Percentiles rank a stretch among this genome's conserved stretches.
phyloP scores from a whole-genome alignment of 805 yeast genomes.

The Candida gorgasii region DNA sequence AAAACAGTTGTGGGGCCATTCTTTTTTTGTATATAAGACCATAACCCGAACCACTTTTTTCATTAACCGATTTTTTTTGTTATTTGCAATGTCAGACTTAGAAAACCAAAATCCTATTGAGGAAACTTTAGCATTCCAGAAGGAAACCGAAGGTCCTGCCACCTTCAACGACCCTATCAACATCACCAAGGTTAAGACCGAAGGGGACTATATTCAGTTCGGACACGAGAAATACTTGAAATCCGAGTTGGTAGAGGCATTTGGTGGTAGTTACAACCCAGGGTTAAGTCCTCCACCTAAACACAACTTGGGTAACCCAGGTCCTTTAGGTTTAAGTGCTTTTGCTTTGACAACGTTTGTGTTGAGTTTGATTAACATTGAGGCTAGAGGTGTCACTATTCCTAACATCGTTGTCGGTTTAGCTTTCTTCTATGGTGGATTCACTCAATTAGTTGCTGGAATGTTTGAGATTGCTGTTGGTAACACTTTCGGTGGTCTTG shows the following conservation, averaged over 20 bases:
- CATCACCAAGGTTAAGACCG: conserved; percentile 38
- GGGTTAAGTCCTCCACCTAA: conserved; percentile 50
- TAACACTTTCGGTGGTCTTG: conserved; percentile 74
- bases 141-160: conserved; percentile 10
- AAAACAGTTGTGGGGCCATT: conserved; percentile 6
- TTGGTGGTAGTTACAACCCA: conserved; percentile 83
- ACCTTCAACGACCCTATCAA: conserved; percentile 6
- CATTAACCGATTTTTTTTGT: not conserved
- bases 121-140: conserved; percentile 24
- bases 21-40: conserved; percentile 1
- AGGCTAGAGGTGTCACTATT: conserved; percentile 66
- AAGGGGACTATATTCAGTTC: conserved; percentile 65
- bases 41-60: not conserved
- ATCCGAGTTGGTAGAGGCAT: conserved; percentile 61
- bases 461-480: conserved; percentile 76
- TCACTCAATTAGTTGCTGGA: conserved; percentile 70
- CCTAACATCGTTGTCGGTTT: conserved; percentile 63
- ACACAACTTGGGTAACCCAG: conserved; percentile 62
- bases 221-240: conserved; percentile 71
- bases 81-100: conserved; percentile 26
- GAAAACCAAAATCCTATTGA: conserved; percentile 37
- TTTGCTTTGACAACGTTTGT: conserved; percentile 71
- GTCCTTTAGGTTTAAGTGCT: conserved; percentile 71
- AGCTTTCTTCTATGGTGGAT: conserved; percentile 73
- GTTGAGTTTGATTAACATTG: conserved; percentile 60